Conservation (phyloP, 2,329 filamentous ascomycete genomes). For the Penicillium sp. region DNA sequence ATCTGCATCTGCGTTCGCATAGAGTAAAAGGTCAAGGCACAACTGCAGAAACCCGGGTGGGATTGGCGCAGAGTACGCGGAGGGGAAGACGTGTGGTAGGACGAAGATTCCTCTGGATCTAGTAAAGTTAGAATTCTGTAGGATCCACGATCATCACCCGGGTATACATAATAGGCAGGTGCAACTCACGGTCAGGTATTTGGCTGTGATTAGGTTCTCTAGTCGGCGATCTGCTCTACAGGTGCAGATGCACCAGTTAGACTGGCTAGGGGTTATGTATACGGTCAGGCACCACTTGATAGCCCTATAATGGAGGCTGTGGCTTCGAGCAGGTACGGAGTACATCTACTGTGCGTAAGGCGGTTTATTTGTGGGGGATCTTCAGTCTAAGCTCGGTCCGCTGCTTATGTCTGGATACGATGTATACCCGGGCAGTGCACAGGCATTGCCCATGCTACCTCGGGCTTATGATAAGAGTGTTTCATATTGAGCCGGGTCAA, state of each 20-base stretch:
- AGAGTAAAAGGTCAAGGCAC: neutral
- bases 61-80: neutral
- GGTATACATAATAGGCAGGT: neutral
- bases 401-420: neutral
- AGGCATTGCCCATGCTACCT: neutral
- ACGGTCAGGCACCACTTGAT: conserved; percentile 1
- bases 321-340: neutral
- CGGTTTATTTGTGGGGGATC: conserved; percentile 1
- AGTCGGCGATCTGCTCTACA: neutral
- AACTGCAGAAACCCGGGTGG: neutral
- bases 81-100: neutral
- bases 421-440: neutral
- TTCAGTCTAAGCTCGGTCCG: conserved; percentile 1
- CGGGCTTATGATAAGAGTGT: neutral
- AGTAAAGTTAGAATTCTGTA: neutral
- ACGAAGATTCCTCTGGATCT: neutral
- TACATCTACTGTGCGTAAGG: neutral
- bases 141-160: neutral
- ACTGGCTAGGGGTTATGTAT: neutral
- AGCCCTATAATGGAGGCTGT: neutral
- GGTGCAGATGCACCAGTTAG: neutral
- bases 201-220: neutral
- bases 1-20: neutral
- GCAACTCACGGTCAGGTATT: neutral
- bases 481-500: neutral